Evolutionary conservation across 495 filamentous ascomycete species (phyloP), one percentile per base, ranked within the genome.

Genomic region (Aspergillus taichungensis): DNA sequence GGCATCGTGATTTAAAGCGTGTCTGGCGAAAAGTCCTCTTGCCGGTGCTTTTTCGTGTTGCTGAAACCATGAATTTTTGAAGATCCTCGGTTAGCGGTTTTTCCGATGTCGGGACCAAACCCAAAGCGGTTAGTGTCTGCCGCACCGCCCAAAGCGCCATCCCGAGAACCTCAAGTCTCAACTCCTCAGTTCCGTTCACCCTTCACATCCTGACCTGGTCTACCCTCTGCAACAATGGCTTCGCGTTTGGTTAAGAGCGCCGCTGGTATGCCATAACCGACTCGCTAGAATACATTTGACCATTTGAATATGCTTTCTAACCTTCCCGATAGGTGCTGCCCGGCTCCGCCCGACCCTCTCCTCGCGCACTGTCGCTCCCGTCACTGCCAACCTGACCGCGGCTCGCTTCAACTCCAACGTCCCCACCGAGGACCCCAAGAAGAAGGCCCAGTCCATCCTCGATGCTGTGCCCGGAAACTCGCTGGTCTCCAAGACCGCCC

Each of bases 391-490:
- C 75, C 63, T 84, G 63, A 75, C 79, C 40, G 60, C 80, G 42
- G 63, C 75, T 61, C 85, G 86, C 52, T 70, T 76, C 57, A 71
- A 77, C 51, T 90, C 89, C 55, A 88, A 79, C 64, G 79, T 90
- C 18, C 87, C 92, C 29, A 53, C 80, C 28, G 75, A 84, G 65
- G 88, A 94, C 50, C 90, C 94, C 59, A 85, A 90, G 71, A 84
- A 82, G 64, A 95, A 91, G 76, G 94, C 94, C 33, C 85, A 95
- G 74, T 94, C 88, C 30, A 84, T 99, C 72, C 71, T 99, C 57
- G 85, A 97, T 57, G 70, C 90, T 50, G 73, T 99, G 37, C 87
- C 88, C 55, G 85, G 90, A 57, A 87, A 76, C 75, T 83, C 76
- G 54, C 75, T 95, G 54, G 67, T 92, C 65, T 88, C 87, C 66